phyloP scores from a whole-genome alignment of 208 protist genomes.

The Leishmania lainsoni region DNA sequence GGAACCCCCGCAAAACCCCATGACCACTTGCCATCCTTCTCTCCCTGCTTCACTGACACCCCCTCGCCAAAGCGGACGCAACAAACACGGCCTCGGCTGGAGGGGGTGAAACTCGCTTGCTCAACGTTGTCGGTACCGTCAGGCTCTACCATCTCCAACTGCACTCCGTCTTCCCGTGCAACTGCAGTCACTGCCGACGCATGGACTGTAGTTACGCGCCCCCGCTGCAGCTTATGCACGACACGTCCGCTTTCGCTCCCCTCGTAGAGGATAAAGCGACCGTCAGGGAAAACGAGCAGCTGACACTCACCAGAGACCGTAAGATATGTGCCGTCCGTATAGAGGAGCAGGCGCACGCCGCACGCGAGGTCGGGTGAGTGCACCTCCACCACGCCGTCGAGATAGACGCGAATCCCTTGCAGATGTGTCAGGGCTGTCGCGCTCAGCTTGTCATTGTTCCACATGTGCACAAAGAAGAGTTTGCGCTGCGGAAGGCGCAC shows the following conservation, averaged over 20 bases:
- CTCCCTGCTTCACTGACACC: constrained; percentile 5
- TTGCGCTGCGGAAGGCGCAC: background rate
- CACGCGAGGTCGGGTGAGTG: constrained; percentile 31
- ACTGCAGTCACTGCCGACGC: background rate
- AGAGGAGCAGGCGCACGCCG: constrained; percentile 44
- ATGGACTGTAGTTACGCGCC: constrained; percentile 5
- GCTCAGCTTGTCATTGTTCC: constrained; percentile 30
- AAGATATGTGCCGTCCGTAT: constrained; percentile 48
- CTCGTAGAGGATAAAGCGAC: constrained; percentile 16
- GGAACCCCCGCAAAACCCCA: constrained; percentile 36
- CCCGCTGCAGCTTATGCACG: constrained; percentile 18
- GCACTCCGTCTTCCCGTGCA: constrained; percentile 26
- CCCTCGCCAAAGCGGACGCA: constrained; percentile 21
- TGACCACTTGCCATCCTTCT: background rate
- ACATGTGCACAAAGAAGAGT: constrained; percentile 45
- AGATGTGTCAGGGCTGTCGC: constrained; percentile 27
- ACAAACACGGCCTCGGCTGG: background rate
- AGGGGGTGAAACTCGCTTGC: background rate
- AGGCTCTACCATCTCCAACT: constrained; percentile 2
- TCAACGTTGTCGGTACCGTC: background rate
- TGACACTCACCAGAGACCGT: background rate
- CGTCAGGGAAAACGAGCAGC: constrained; percentile 17
- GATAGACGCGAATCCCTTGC: constrained; percentile 30
- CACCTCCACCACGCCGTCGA: constrained; percentile 57
- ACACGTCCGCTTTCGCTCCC: background rate